Conservation (phyloP, 306 rosid genomes). For the Argentina anserina region DNA sequence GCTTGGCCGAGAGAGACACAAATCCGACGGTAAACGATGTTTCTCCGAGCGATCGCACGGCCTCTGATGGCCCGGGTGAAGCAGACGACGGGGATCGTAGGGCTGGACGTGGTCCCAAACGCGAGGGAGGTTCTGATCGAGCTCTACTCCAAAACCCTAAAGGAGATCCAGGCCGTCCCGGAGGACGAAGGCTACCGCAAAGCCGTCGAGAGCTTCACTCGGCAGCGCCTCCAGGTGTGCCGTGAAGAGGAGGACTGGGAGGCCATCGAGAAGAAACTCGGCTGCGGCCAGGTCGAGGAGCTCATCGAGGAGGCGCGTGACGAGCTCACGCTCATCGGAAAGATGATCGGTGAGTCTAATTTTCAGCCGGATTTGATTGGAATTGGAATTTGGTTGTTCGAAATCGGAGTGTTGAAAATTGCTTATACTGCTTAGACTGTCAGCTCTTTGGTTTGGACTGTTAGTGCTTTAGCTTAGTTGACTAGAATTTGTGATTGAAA, state of each 20-base stretch:
- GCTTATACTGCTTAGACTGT: neutral
- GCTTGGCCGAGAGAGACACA: neutral
- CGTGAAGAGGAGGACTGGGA: slow-evolving; percentile 85
- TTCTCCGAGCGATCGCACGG: slow-evolving; percentile 73
- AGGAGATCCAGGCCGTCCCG: slow-evolving; percentile 82
- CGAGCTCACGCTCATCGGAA: slow-evolving; percentile 69
- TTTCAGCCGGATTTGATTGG: neutral
- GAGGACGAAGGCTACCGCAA: slow-evolving; percentile 91
- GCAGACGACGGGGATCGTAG: slow-evolving; percentile 83
- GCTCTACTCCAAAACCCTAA: slow-evolving; percentile 68
- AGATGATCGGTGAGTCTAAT: slow-evolving; percentile 58
- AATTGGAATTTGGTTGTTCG: neutral
- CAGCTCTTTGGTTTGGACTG: neutral
- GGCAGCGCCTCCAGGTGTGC: slow-evolving; percentile 67
- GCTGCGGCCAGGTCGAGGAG: slow-evolving; percentile 92
- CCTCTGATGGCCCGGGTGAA: slow-evolving; percentile 84
- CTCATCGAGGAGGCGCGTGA: slow-evolving; percentile 93
- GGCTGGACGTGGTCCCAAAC: slow-evolving; percentile 82
- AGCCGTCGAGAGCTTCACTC: slow-evolving; percentile 84
- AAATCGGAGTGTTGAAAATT: neutral
- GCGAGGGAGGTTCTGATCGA: slow-evolving; percentile 73
- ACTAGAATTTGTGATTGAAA: neutral
- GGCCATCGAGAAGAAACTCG: slow-evolving; percentile 60
- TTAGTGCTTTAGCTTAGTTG: neutral
- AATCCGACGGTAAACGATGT: slow-evolving; percentile 37